These are phyloP conservation scores for Lodderomyces parapsilosis DNA, from an alignment of 1,139 yeast genomes.

Conservation along the genomic window DNA sequence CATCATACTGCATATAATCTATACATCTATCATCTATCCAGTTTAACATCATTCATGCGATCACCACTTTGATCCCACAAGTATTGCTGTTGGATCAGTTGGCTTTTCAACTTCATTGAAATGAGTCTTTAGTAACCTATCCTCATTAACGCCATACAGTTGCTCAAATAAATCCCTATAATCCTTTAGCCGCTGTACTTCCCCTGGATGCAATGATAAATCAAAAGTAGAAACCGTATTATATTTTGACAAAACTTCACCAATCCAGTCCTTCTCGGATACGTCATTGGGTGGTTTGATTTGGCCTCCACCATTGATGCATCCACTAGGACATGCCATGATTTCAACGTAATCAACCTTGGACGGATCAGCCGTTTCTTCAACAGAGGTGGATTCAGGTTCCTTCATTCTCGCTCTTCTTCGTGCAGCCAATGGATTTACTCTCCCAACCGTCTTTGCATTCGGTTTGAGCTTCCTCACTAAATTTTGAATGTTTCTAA, in stretches of 20 bases:
- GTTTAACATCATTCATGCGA: too few species aligned
- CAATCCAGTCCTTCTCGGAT: slow-evolving; percentile 44
- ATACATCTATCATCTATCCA: too few species aligned
- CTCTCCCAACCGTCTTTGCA: slow-evolving; percentile 18
- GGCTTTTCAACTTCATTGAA: slow-evolving; percentile 54
- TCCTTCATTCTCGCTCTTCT: slow-evolving; percentile 33
- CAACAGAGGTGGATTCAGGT: slow-evolving; percentile 21
- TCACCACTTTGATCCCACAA: slow-evolving; percentile 48
- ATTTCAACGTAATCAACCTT: slow-evolving; percentile 85
- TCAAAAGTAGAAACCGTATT: slow-evolving; percentile 24
- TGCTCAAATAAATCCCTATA: slow-evolving; percentile 38
- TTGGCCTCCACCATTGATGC: slow-evolving; percentile 97
- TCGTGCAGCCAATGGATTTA: slow-evolving; percentile 42
- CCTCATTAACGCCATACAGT: slow-evolving; percentile 27
- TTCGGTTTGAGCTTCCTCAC: slow-evolving; percentile 73
- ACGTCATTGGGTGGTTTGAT: slow-evolving; percentile 47
- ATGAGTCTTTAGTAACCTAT: slow-evolving; percentile 44
- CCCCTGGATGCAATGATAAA: slow-evolving; percentile 15
- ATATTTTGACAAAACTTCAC: slow-evolving; percentile 30
- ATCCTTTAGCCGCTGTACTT: slow-evolving; percentile 16
- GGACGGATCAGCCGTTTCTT: slow-evolving; percentile 55
- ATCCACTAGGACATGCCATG: slow-evolving; percentile 98
- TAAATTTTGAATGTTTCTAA: slow-evolving; percentile 89
- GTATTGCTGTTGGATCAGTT: slow-evolving; percentile 44
- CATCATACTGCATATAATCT: slow-evolving; percentile 7